These are phyloP conservation scores for Manihot esculenta DNA, from an alignment of 441 rosid species.

Conservation along the genomic window DNA sequence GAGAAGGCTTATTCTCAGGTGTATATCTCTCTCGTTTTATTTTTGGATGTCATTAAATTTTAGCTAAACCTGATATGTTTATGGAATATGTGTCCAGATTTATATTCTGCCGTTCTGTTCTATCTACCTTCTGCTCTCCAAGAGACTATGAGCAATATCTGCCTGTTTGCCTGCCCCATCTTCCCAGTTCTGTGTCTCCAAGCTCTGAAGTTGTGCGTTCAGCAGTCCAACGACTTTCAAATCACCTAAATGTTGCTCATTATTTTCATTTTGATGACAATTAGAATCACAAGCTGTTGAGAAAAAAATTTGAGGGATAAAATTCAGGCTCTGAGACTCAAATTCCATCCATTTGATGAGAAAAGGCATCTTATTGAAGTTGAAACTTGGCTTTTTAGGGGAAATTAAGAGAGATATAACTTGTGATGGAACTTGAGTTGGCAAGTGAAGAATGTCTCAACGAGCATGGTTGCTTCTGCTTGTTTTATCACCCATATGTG, in stretches of 20 bases:
- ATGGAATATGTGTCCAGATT: slow-evolving; percentile 52
- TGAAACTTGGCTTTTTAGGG: slow-evolving; percentile 3
- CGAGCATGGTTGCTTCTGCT: slow-evolving; percentile 32
- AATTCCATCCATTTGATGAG: slow-evolving; percentile 13
- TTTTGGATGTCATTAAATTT: background rate
- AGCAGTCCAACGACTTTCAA: slow-evolving; percentile 50
- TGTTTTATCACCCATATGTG: slow-evolving; percentile 19
- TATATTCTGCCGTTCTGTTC: slow-evolving; percentile 74
- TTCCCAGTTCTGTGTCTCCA: slow-evolving; percentile 63
- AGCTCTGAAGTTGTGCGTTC: slow-evolving; percentile 47
- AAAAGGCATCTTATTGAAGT: background rate
- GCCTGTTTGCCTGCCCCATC: slow-evolving; percentile 79
- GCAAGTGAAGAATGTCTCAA: slow-evolving; percentile 16
- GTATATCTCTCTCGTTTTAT: slow-evolving; percentile 3
- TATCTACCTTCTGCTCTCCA: slow-evolving; percentile 44
- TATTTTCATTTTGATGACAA: slow-evolving; percentile 49
- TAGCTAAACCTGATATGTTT: slow-evolving; percentile 2
- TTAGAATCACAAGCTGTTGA: slow-evolving; percentile 3
- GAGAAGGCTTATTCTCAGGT: slow-evolving; percentile 89
- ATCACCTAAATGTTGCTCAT: slow-evolving; percentile 54
- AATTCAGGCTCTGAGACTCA: slow-evolving; percentile 15
- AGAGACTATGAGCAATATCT: slow-evolving; percentile 49
- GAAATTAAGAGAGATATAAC: slow-evolving; percentile 15
- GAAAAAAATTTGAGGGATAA: slow-evolving; percentile 9
- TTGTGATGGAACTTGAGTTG: slow-evolving; percentile 18